Evolutionary conservation across 1,284 basidiomycete genomes (phyloP).

Genomic region (Athelia sp.): DNA sequence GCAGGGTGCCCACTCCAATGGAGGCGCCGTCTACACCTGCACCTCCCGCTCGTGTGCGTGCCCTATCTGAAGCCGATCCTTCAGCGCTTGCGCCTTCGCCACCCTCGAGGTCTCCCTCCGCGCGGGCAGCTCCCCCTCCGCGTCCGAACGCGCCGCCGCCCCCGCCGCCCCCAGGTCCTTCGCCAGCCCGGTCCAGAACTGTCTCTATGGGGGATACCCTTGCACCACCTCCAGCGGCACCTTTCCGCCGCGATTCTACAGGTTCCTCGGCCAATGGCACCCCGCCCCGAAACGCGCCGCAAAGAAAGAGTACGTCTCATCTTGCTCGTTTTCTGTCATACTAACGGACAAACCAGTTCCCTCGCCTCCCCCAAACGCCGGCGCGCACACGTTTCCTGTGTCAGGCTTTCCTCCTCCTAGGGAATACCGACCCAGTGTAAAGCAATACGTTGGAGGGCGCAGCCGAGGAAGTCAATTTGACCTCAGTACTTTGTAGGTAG

Average conservation of each 20-base stretch:
- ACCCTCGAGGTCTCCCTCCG: conserved; percentile 19
- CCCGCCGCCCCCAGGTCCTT: conserved; percentile 29
- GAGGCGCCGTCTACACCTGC: conserved; percentile 23
- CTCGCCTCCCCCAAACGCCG: conserved; percentile 66
- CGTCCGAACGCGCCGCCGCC: conserved; percentile 23
- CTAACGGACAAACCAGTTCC: conserved; percentile 46
- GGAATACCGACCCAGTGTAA: conserved; percentile 42
- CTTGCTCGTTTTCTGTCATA: conserved; percentile 1
- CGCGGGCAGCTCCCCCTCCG: conserved; percentile 20
- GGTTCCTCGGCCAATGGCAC: not conserved
- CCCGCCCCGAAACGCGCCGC: conserved; percentile 18
- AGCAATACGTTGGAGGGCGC: conserved; percentile 59
- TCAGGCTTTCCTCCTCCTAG: conserved; percentile 75
- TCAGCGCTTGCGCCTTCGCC: conserved; percentile 12
- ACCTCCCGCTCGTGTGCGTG: conserved; percentile 35
- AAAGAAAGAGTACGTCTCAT: conserved; percentile 50
- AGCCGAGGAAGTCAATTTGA: conserved; percentile 67
- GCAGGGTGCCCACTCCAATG: conserved; percentile 17
- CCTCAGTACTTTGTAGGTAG: conserved; percentile 39
- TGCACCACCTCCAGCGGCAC: conserved; percentile 8
- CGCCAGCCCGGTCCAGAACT: conserved; percentile 22
- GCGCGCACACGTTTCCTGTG: conserved; percentile 65
- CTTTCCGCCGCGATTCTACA: not conserved
- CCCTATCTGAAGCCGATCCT: conserved; percentile 25
- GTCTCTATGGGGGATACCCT: not conserved